Evolutionary conservation across 768 basidiomycete species (phyloP).

Genomic region (Termitomyces sp.): DNA sequence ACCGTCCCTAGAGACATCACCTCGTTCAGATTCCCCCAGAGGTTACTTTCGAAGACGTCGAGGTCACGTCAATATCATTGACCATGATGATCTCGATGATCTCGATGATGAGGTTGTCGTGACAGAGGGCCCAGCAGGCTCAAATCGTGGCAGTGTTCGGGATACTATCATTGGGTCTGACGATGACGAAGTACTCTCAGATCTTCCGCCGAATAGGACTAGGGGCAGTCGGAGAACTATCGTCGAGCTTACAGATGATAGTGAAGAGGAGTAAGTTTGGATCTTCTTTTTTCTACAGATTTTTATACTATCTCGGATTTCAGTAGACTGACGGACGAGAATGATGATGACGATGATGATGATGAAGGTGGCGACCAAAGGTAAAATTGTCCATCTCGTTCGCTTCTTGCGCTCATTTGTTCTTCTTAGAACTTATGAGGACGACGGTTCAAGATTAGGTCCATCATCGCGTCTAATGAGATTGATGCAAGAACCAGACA

Average conservation of each 20-base stretch:
- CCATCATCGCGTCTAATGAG: constrained; percentile 10
- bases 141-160: background rate
- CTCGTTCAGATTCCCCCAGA: background rate
- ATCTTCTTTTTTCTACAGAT: background rate
- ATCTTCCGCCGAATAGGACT: background rate
- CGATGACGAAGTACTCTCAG: background rate
- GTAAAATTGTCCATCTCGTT: background rate
- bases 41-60: background rate
- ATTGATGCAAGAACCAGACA: background rate
- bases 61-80: background rate
- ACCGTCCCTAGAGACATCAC: background rate
- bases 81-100: background rate
- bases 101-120: constrained; percentile 4
- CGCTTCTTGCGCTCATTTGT: background rate
- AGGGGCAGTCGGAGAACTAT: background rate
- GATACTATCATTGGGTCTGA: background rate
- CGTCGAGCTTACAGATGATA: constrained; percentile 1
- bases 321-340: background rate
- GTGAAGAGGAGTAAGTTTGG: constrained; percentile 7
- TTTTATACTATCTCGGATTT: background rate
- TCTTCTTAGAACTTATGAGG: constrained; percentile 1
- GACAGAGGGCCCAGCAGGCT: background rate
- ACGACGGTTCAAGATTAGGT: constrained; percentile 12
- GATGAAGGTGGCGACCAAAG: background rate
- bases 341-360: background rate